Conservation (phyloP, 805 yeast genomes). For the Cyberlindnera meyerae region DNA sequence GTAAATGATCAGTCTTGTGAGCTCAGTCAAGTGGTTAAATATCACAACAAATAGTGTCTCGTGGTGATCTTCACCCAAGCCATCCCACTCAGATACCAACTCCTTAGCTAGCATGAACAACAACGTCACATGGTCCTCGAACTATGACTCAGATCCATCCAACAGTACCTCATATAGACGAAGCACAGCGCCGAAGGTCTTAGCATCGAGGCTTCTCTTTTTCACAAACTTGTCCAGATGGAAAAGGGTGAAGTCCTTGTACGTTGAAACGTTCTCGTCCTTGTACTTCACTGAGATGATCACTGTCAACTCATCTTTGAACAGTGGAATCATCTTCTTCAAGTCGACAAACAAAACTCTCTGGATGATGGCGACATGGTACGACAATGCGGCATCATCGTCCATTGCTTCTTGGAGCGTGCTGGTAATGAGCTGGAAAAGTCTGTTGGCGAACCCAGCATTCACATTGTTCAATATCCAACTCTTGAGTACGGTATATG, state of each 20-base stretch:
- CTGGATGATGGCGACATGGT: constrained; percentile 50
- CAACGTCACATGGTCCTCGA: constrained; percentile 39
- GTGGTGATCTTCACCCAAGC: constrained; percentile 10
- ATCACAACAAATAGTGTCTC: constrained; percentile 21
- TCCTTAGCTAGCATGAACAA: constrained; percentile 35
- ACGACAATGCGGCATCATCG: constrained; percentile 60
- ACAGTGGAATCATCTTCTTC: constrained; percentile 39
- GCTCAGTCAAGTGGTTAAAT: constrained; percentile 21
- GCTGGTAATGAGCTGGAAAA: constrained; percentile 56
- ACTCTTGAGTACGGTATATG: constrained; percentile 38
- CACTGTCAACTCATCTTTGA: constrained; percentile 56
- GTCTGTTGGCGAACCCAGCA: constrained; percentile 53
- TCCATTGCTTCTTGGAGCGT: constrained; percentile 47
- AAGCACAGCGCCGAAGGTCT: constrained; percentile 40
- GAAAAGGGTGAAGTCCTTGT: constrained; percentile 49
- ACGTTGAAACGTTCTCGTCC: constrained; percentile 49
- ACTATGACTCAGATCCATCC: constrained; percentile 55
- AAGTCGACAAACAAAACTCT: constrained; percentile 47
- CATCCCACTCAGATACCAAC: constrained; percentile 10
- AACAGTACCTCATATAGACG: constrained; percentile 41
- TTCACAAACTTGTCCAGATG: constrained; percentile 44
- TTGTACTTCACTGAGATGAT: constrained; percentile 43
- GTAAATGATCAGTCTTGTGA: constrained; percentile 16
- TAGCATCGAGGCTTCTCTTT: constrained; percentile 29
- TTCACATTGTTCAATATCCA: constrained; percentile 44